phyloP scores from a whole-genome alignment of 306 rosid genomes.

The Argentina anserina region DNA sequence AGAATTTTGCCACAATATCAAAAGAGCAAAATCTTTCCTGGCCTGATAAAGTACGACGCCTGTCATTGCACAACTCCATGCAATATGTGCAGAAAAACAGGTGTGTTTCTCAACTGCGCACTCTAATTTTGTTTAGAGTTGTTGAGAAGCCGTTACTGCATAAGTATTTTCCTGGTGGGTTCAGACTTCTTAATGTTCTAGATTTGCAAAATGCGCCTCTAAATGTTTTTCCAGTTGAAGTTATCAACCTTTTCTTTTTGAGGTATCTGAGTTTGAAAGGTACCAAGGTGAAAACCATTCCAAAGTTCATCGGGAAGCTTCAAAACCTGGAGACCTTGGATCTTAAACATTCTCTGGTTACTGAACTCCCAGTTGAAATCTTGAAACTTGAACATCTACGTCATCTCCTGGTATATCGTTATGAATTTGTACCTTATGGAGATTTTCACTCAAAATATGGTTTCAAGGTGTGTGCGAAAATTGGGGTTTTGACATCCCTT shows the following conservation, averaged over 20 bases:
- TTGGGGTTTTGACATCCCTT: slow-evolving; percentile 23
- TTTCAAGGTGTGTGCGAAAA: slow-evolving; percentile 10
- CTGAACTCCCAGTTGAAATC: slow-evolving; percentile 26
- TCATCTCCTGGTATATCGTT: slow-evolving; percentile 25
- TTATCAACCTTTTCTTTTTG: slow-evolving; percentile 14
- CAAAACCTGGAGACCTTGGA: slow-evolving; percentile 30
- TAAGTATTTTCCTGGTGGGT: neutral
- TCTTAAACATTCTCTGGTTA: slow-evolving; percentile 22
- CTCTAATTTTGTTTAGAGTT: slow-evolving; percentile 45
- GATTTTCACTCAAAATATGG: slow-evolving; percentile 14
- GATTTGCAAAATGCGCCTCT: slow-evolving; percentile 18
- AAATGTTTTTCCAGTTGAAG: slow-evolving; percentile 14
- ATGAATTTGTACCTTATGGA: neutral
- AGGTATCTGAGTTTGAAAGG: slow-evolving; percentile 28
- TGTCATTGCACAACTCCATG: slow-evolving; percentile 38
- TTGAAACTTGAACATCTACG: slow-evolving; percentile 24
- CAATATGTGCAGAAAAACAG: slow-evolving; percentile 35
- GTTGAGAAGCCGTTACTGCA: slow-evolving; percentile 14
- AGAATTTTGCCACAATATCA: slow-evolving; percentile 43
- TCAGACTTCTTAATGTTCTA: slow-evolving; percentile 27
- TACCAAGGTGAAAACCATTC: slow-evolving; percentile 21
- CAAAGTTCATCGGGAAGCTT: slow-evolving; percentile 24
- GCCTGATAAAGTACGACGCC: slow-evolving; percentile 49
- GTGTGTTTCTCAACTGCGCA: slow-evolving; percentile 51
- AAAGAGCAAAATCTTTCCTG: slow-evolving; percentile 34